Evolutionary conservation across 2,329 filamentous ascomycete species (phyloP).

Genomic region (Curvularia verruculosa): DNA sequence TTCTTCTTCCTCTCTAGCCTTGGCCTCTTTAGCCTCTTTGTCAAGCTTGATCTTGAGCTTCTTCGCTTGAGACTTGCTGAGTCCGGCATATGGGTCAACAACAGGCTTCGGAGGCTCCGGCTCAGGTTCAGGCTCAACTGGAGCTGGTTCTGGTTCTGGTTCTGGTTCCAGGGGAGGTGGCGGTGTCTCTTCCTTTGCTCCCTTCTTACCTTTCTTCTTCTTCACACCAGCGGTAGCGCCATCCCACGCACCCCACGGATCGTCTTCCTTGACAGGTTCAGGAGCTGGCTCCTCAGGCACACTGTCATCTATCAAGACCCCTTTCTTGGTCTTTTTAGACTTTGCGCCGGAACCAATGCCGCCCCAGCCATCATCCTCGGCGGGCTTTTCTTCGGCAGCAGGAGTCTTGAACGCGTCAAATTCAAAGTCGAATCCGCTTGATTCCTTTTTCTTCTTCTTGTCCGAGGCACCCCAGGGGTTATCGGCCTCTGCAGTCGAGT

Average conservation of each 20-base stretch:
- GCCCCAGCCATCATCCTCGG: constrained; percentile 43
- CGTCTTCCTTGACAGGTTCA: constrained; percentile 38
- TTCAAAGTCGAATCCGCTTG: constrained; percentile 43
- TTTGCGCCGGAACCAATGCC: constrained; percentile 48
- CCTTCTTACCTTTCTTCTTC: constrained; percentile 44
- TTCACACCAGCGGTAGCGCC: constrained; percentile 22
- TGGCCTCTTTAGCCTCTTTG: constrained; percentile 31
- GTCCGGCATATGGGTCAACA: constrained; percentile 38
- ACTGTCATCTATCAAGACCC: constrained; percentile 39
- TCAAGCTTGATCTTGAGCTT: constrained; percentile 48
- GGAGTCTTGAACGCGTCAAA: constrained; percentile 41
- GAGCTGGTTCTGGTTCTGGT: constrained; percentile 11
- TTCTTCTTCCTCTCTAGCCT: constrained; percentile 26
- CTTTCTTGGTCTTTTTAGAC: constrained; percentile 51
- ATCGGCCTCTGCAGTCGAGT: constrained; percentile 37
- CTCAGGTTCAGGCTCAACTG: constrained; percentile 21
- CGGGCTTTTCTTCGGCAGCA: constrained; percentile 29
- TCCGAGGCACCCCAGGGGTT: constrained; percentile 42
- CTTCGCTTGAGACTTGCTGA: constrained; percentile 40
- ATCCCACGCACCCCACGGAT: constrained; percentile 38
- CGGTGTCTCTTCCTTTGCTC: constrained; percentile 24
- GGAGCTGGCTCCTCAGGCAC: constrained; percentile 27
- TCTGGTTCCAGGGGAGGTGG: constrained; percentile 25
- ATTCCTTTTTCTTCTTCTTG: constrained; percentile 49
- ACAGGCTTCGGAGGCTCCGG: constrained; percentile 48